A percentile compares a stretch with the other conserved stretches of the same genome.
phyloP scores from a whole-genome alignment of 345 rosid genomes.

The Melaleuca alternifolia region DNA sequence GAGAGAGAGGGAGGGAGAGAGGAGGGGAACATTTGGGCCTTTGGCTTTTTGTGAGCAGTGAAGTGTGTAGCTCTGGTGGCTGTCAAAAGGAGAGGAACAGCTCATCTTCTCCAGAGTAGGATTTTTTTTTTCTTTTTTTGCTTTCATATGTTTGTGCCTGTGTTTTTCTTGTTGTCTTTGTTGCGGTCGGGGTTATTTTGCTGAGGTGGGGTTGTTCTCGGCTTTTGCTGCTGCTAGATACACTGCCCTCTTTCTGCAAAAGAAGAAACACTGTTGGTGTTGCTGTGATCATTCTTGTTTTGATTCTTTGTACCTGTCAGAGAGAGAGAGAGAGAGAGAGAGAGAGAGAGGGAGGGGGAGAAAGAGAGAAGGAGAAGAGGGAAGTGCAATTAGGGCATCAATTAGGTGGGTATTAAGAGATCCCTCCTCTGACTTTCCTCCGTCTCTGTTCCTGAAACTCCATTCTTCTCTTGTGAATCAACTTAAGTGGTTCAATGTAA shows the following conservation, averaged over 20 bases:
- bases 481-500: not conserved
- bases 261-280: not conserved
- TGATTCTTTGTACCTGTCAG: not conserved
- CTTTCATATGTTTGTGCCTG: not conserved
- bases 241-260: not conserved
- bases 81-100: conserved; percentile 14
- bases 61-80: conserved; percentile 10
- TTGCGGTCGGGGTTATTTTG: not conserved
- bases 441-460: not conserved
- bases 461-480: not conserved
- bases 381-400: not conserved
- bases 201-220: not conserved
- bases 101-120: conserved; percentile 6
- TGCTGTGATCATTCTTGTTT: not conserved
- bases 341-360: not conserved
- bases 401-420: not conserved
- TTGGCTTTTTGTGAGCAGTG: conserved; percentile 9
- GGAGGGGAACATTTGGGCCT: conserved; percentile 11
- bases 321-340: not conserved
- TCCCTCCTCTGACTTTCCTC: not conserved
- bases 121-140: not conserved
- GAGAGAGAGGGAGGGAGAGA: not conserved
- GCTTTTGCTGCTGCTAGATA: not conserved
- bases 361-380: not conserved
- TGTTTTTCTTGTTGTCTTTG: not conserved